phyloP scores from a whole-genome alignment of 2,329 filamentous ascomycete genomes.

The Drechslera avenae region DNA sequence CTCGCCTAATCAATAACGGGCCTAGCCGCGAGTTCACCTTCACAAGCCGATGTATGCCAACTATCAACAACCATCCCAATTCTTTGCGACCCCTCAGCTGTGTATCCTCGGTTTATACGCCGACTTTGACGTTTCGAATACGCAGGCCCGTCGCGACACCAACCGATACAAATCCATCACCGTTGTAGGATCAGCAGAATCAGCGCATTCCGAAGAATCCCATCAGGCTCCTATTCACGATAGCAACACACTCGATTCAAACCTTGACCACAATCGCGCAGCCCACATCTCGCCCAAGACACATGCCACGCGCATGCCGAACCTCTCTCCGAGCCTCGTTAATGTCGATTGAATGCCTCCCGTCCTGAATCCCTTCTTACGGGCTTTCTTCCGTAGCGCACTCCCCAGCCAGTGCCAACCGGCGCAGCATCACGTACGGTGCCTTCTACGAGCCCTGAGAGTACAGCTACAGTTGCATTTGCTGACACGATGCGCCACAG shows the following conservation, averaged over 20 bases:
- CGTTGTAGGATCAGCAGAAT: neutral
- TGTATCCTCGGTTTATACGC: constrained; percentile 6
- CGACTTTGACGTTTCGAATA: neutral
- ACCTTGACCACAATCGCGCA: constrained; percentile 26
- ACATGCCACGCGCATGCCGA: constrained; percentile 35
- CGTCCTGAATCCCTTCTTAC: constrained; percentile 91
- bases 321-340: constrained; percentile 20
- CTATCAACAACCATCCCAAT: constrained; percentile 14
- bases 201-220: constrained; percentile 23
- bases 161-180: constrained; percentile 6
- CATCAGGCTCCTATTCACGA: constrained; percentile 34
- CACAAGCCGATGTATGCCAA: constrained; percentile 30
- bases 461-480: too few species aligned
- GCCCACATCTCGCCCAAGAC: constrained; percentile 25
- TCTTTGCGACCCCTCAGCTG: constrained; percentile 11
- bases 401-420: constrained; percentile 90
- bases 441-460: neutral
- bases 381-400: constrained; percentile 97
- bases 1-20: constrained; percentile 23
- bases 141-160: neutral
- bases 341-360: constrained; percentile 82
- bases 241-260: constrained; percentile 7
- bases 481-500: constrained; percentile 34
- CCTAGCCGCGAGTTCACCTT: constrained; percentile 22
- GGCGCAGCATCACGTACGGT: constrained; percentile 77